These are phyloP conservation scores for Megacollybia marginata DNA, from an alignment of 768 basidiomycete genomes.

Conservation along the genomic window DNA sequence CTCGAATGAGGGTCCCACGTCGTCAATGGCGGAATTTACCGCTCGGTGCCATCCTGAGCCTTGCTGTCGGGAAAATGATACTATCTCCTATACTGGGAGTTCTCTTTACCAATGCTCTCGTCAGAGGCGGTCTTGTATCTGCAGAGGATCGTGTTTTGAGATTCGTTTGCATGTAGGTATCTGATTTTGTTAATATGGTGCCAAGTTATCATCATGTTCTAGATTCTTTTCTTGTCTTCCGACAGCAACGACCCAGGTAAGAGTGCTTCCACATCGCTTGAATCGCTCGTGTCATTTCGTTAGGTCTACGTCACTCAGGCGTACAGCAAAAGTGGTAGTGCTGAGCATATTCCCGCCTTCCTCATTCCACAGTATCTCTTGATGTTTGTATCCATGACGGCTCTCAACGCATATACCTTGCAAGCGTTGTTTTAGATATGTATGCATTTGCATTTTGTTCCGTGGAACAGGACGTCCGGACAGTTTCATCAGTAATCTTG, in stretches of 20 bases:
- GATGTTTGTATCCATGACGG: constrained; percentile 32
- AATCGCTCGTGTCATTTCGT: constrained; percentile 17
- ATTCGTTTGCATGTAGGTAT: constrained; percentile 62
- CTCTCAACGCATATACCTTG: background rate
- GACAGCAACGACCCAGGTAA: constrained; percentile 38
- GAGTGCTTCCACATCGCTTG: background rate
- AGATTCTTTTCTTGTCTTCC: constrained; percentile 58
- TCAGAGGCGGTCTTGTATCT: constrained; percentile 36
- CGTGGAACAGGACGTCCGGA: too few relatives aligned
- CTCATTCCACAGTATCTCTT: constrained; percentile 55
- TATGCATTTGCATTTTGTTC: too few relatives aligned
- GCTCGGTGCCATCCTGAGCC: constrained; percentile 41
- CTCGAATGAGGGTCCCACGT: constrained; percentile 45
- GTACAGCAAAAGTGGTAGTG: constrained; percentile 57
- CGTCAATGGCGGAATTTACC: constrained; percentile 38
- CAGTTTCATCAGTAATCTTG: too few relatives aligned
- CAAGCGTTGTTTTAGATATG: background rate
- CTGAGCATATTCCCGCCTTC: constrained; percentile 55
- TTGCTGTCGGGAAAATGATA: constrained; percentile 50
- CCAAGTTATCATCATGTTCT: background rate
- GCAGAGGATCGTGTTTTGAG: constrained; percentile 49
- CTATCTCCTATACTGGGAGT: constrained; percentile 57
- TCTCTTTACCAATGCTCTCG: constrained; percentile 45
- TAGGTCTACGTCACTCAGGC: constrained; percentile 55
- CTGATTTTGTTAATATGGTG: background rate